A percentile compares a stretch with the other conserved stretches of the same genome.
These are phyloP conservation scores for Vickermania ingenoplastis DNA, from an alignment of 208 protist species.

Conservation along the genomic window DNA sequence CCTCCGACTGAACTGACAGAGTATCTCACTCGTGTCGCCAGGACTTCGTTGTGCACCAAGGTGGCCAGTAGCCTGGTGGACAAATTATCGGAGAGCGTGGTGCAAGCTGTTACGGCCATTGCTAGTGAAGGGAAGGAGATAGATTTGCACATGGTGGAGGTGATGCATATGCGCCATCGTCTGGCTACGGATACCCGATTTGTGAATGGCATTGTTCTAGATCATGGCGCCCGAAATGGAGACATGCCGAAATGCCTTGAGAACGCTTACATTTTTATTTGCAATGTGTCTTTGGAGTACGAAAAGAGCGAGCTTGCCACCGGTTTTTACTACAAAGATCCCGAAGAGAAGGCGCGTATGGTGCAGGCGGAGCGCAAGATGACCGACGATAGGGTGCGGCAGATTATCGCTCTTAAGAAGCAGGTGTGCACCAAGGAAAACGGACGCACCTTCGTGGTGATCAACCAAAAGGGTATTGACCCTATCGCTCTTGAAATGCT, in stretches of 20 bases:
- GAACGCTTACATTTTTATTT: conserved; percentile 98
- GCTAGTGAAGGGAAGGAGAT: conserved; percentile 65
- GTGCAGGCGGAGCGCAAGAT: conserved; percentile 95
- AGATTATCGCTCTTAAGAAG: conserved; percentile 99
- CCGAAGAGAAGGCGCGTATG: conserved; percentile 96
- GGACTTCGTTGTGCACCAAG: conserved; percentile 95
- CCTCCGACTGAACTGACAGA: conserved; percentile 73
- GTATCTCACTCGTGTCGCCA: conserved; percentile 93
- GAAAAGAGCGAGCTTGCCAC: conserved; percentile 99
- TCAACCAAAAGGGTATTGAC: conserved; percentile 99
- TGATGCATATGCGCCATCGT: conserved; percentile 99
- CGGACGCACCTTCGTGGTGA: conserved; percentile 96
- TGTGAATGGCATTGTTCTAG: conserved; percentile 98
- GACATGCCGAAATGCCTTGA: conserved; percentile 97
- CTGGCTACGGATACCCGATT: conserved; percentile 93
- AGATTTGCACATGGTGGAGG: conserved; percentile 99
- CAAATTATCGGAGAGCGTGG: conserved; percentile 90
- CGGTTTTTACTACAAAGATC: conserved; percentile 96
- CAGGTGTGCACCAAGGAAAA: conserved; percentile 91
- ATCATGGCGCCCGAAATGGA: conserved; percentile 99
- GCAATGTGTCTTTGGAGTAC: conserved; percentile 99
- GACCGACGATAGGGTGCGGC: conserved; percentile 94
- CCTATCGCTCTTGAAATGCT: conserved; percentile 99
- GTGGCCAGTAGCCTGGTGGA: conserved; percentile 58
- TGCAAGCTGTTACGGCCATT: conserved; percentile 94